phyloP scores from a whole-genome alignment of 176 grass and related monocot species.

The Raddia guianensis region DNA sequence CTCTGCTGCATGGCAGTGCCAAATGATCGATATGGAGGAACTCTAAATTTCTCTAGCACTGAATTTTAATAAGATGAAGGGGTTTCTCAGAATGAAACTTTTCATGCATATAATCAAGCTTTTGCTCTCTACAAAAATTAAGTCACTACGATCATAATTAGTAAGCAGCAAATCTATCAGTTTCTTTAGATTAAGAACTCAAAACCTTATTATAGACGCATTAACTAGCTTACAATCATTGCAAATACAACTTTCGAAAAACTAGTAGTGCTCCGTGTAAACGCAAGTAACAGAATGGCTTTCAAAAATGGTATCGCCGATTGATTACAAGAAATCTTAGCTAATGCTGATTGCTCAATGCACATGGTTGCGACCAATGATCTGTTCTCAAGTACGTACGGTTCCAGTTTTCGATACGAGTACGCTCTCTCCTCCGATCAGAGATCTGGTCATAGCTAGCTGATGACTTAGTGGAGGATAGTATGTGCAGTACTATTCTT shows the following conservation, averaged over 20 bases:
- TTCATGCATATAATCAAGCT: background rate
- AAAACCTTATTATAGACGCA: background rate
- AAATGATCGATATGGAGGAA: background rate
- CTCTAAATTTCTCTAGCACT: background rate
- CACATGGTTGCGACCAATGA: slow-evolving; percentile 21
- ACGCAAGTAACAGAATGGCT: background rate
- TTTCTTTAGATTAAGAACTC: slow-evolving; percentile 6
- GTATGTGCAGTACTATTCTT: slow-evolving; percentile 38
- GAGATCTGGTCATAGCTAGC: slow-evolving; percentile 14
- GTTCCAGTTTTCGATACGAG: background rate
- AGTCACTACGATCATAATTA: background rate
- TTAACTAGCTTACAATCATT: slow-evolving; percentile 8
- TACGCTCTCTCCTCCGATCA: slow-evolving; percentile 25
- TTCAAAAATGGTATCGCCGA: background rate
- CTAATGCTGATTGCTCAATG: slow-evolving; percentile 5
- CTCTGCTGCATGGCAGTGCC: background rate
- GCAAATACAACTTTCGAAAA: slow-evolving; percentile 5
- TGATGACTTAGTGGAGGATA: slow-evolving; percentile 48
- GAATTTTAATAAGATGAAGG: background rate
- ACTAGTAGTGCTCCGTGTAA: background rate
- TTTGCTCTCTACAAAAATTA: background rate
- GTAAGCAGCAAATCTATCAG: background rate
- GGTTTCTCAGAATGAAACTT: background rate
- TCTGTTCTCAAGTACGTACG: background rate
- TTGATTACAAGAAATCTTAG: slow-evolving; percentile 15